Base-by-base conservation (phyloP, 2,329 filamentous ascomycete genomes). In the Coniochaeta sp. region DNA sequence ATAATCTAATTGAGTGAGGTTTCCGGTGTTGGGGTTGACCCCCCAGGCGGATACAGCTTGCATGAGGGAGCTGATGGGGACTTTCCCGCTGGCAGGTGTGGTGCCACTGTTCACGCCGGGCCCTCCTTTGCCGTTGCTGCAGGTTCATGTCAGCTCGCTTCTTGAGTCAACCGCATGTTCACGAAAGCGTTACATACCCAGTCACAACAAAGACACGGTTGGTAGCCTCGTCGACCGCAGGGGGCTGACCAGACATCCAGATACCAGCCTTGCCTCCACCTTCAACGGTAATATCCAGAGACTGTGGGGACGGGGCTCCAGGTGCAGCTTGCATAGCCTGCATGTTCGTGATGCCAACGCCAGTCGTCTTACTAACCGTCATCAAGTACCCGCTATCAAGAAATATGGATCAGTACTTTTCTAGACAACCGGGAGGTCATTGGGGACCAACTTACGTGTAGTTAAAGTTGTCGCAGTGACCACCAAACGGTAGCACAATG, bases 391-490 rank as follows among this genome's bases (percentile, higher is more conserved):
- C 80, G 24, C 47, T 52, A 22, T n/a, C n/a, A 12, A 24, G 8
- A 17, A 28, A 17, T 2, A 28, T 3, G 2, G 16, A 11, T 52
- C n/a, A 52, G 47, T n/a, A 31, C 16, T 14, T 12, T 22, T 47
- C 19, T 43, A 12, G 26, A 14, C 44, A 7, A 16, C 7, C 19
- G 22, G 11, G 6, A n/a, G 6, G 14, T 24, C 24, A 6, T n/a
- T 31, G 3, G 47, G 31, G 6, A 52, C n/a, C n/a, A n/a, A n/a
- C 47, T 26, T n/a, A 52, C 1, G 80, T 82, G 62, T 83, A 83
- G 65, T 84, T 82, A 67, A 79, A 84, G 60, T 79, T 74, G 26
- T 82, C 81, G 57, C 81, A 85, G 62, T 84, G 78, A 11, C 80
- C 81, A 0, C 80, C 81, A 62, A 84, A 84, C 0, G 74, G 81